Percentiles rank a stretch among this genome's conserved stretches.
Conservation (phyloP, 2,329 filamentous ascomycete species). For the Alternaria solani region DNA sequence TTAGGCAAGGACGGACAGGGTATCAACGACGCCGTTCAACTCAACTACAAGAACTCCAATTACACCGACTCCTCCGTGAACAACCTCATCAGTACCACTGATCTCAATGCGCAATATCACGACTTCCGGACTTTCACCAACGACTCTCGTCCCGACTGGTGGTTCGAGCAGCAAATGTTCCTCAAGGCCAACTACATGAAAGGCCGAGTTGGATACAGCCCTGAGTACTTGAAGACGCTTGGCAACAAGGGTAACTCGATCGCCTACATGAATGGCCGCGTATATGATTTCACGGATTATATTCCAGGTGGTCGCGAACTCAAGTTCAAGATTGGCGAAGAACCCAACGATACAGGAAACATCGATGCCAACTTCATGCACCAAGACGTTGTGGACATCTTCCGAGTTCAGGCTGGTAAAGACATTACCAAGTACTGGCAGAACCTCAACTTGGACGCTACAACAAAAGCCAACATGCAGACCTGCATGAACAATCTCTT, state of each 20-base stretch:
- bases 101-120: constrained; percentile 82
- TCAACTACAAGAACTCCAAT: constrained; percentile 85
- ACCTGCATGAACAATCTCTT: constrained; percentile 92
- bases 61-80: constrained; percentile 67
- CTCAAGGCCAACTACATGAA: constrained; percentile 83
- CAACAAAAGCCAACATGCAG: constrained; percentile 72
- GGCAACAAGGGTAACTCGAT: constrained; percentile 72
- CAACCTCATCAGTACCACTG: constrained; percentile 69
- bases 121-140: constrained; percentile 89
- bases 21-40: constrained; percentile 75
- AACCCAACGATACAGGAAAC: constrained; percentile 46
- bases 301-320: constrained; percentile 75
- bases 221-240: constrained; percentile 77
- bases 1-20: constrained; percentile 72
- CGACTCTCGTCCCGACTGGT: constrained; percentile 89
- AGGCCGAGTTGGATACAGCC: constrained; percentile 84
- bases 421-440: constrained; percentile 89
- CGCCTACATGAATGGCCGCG: constrained; percentile 77
- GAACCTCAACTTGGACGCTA: constrained; percentile 66
- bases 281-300: constrained; percentile 93
- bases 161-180: constrained; percentile 83
- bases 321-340: constrained; percentile 61
- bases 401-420: constrained; percentile 75
- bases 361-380: constrained; percentile 82
- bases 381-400: constrained; percentile 74